Evolutionary conservation across 1,284 basidiomycete species (phyloP), one percentile per base, ranked within the genome.

Genomic region (Cutaneotrichosporon sp.): DNA sequence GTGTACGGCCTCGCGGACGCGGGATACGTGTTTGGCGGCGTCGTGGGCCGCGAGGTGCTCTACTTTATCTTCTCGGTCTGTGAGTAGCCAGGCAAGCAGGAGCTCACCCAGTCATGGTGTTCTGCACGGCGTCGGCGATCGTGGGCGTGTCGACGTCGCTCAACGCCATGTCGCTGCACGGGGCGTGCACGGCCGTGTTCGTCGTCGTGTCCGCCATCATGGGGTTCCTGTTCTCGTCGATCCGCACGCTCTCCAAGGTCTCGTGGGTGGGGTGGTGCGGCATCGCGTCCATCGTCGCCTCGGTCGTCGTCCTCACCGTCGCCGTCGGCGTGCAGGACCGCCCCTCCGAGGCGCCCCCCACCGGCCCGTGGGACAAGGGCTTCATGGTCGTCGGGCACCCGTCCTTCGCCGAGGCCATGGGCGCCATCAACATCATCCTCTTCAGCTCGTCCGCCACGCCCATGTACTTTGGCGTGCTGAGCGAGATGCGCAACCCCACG

Each of bases 201-300:
- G 67, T 69, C 24, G 68, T 66, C 42, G 69, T 74, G 11, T 54
- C 70, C 8, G 60, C 70, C 14, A 62, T 76, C 54, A 55, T 67
- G 16, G 65, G 67, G 22, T 69, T 74, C 60, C 29, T 72, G 22
- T 62, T 78, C 54, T 59, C 70, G 27, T 64, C 66, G n/a, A 69
- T 78, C 42, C 72, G 69, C 22, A 76, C 72, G 0, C 66, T 75
- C 33, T 63, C 69, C 27, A 65, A 67, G 43, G 67, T 79, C 36
- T 69, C 72, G 1, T 74, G 69, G 65, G 55, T 79, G 50, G 72
- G 70, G 13, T 77, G 75, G 74, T 63, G 72, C 33, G 77, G 75
- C 18, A 64, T 76, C 51, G 54, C 63, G 31, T 68, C 67, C 36
- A 67, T 67, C 59, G 56, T 73, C 10, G 54, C 56, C 2, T 62